These are phyloP conservation scores for Fusarium irregulare DNA, from an alignment of 2,329 filamentous ascomycete genomes.

Conservation along the genomic window DNA sequence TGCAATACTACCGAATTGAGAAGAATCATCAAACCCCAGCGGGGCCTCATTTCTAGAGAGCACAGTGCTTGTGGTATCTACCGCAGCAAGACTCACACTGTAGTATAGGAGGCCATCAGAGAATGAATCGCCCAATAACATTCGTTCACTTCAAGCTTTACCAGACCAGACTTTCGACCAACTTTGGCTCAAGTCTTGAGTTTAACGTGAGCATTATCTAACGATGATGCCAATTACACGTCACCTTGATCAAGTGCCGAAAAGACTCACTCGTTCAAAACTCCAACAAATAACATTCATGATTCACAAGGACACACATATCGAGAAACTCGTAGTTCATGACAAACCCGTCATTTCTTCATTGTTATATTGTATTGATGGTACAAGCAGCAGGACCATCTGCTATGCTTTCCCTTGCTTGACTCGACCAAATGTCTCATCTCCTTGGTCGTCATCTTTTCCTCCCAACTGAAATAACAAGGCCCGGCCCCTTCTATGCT, in stretches of 20 bases:
- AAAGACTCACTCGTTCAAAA: not conserved
- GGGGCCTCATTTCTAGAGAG: slow-evolving; percentile 36
- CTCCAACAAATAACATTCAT: not conserved
- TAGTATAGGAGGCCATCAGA: slow-evolving; percentile 5
- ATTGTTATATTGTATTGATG: slow-evolving; percentile 41
- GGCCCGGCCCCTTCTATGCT: slow-evolving; percentile 44
- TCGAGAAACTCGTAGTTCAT: slow-evolving; percentile 17
- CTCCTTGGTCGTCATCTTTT: slow-evolving; percentile 14
- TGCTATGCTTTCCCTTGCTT: slow-evolving; percentile 42
- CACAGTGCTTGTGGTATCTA: slow-evolving; percentile 32
- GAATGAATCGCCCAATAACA: slow-evolving; percentile 15
- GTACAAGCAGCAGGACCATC: slow-evolving; percentile 50
- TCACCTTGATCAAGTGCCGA: slow-evolving; percentile 1
- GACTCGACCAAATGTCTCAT: slow-evolving; percentile 25
- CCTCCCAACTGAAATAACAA: slow-evolving; percentile 18
- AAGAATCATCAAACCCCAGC: slow-evolving; percentile 40
- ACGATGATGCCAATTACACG: slow-evolving; percentile 30
- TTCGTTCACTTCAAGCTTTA: not conserved
- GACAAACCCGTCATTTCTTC: slow-evolving; percentile 29
- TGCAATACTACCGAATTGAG: not conserved
- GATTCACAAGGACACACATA: slow-evolving; percentile 1
- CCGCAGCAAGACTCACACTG: slow-evolving; percentile 20
- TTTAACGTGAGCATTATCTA: not conserved
- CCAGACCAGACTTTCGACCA: slow-evolving; percentile 12
- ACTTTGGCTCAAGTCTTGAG: not conserved